Percentiles rank a stretch among this genome's conserved stretches.
Conservation (phyloP, 192 early-diverging fungal genomes). For the Gonapodya sp. region DNA sequence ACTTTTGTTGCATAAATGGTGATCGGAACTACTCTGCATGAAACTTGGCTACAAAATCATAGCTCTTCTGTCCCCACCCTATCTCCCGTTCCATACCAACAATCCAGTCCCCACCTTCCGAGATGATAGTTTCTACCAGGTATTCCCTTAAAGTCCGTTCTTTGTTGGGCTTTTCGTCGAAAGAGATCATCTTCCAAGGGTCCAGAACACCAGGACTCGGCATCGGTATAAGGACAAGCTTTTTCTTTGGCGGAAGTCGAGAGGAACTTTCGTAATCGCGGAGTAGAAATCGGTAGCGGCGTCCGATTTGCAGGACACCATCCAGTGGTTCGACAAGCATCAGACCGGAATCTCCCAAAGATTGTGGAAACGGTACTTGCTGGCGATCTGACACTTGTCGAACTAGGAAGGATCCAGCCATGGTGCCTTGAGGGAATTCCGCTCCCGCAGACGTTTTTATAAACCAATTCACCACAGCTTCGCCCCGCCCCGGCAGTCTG, state of each 20-base stretch:
- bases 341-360: neutral
- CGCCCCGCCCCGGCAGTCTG: neutral
- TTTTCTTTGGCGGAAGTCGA: neutral
- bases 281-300: neutral
- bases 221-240: neutral
- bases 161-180: neutral
- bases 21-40: neutral
- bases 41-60: neutral
- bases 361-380: neutral
- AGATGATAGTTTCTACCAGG: neutral
- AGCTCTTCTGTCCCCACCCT: neutral
- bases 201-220: neutral
- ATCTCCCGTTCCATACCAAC: neutral
- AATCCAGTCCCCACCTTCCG: neutral
- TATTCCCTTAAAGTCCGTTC: neutral
- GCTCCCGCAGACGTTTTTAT: neutral
- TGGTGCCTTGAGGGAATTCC: neutral
- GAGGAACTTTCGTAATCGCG: neutral
- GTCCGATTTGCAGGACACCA: neutral
- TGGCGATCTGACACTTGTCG: neutral
- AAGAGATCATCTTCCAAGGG: neutral
- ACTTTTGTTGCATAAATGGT: neutral
- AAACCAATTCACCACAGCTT: neutral
- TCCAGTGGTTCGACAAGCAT: neutral
- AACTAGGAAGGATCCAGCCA: neutral